phyloP scores from a whole-genome alignment of 345 rosid genomes.

The Pseudoturritis turrita region DNA sequence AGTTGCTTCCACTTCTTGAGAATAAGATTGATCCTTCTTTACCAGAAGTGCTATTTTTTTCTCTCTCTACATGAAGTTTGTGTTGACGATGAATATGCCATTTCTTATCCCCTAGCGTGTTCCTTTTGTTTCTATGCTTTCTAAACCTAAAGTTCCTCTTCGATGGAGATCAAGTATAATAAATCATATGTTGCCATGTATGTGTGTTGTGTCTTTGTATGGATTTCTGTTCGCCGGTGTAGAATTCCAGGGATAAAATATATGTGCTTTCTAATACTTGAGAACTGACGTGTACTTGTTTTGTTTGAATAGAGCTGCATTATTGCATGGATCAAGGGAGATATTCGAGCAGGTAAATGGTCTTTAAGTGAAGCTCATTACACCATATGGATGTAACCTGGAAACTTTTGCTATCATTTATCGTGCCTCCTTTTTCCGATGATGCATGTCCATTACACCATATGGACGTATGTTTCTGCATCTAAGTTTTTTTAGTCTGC shows the following conservation, averaged over 20 bases:
- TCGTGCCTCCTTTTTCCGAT: not conserved
- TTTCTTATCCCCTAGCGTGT: not conserved
- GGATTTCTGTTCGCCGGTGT: not conserved
- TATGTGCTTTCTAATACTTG: constrained; percentile 12
- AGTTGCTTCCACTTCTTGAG: constrained; percentile 32
- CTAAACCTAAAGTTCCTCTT: not conserved
- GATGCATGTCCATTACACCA: constrained; percentile 3
- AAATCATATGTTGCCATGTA: not conserved
- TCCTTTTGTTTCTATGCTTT: not conserved
- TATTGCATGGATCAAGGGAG: constrained; percentile 89
- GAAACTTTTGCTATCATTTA: not conserved
- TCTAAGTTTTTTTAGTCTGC: constrained; percentile 6
- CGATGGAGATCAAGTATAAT: not conserved
- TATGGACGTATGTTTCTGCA: not conserved
- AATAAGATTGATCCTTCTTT: not conserved
- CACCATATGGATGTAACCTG: not conserved
- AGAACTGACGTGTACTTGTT: constrained; percentile 7
- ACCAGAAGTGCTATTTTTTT: not conserved
- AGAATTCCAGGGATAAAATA: not conserved
- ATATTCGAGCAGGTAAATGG: constrained; percentile 70
- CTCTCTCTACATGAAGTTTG: constrained; percentile 5
- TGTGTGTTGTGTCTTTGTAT: constrained; percentile 4
- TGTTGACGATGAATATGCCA: not conserved
- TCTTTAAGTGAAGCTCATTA: constrained; percentile 9
- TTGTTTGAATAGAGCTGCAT: constrained; percentile 60